Percentiles rank a stretch among this genome's conserved stretches.
Evolutionary conservation across 2,329 filamentous ascomycete species (phyloP).

Genomic region (Beauveria varroae): DNA sequence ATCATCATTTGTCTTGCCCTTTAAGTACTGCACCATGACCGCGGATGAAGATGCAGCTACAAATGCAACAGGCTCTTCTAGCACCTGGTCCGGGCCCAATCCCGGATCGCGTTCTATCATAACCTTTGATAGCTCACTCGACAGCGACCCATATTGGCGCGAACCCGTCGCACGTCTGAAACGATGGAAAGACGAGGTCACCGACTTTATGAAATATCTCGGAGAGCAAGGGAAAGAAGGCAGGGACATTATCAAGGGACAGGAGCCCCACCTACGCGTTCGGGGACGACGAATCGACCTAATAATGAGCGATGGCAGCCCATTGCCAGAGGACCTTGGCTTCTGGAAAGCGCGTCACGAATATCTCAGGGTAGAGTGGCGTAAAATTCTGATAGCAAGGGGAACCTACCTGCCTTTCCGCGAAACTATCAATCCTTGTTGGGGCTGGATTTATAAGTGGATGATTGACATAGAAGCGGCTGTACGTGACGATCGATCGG

Average conservation of each 20-base stretch:
- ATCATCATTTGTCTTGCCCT: neutral
- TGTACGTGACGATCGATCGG: no score
- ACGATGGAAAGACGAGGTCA: accelerated
- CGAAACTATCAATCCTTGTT: no score
- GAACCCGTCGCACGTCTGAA: neutral
- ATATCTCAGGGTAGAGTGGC: neutral
- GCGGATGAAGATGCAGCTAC: neutral
- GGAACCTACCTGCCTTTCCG: no score
- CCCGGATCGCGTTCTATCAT: neutral
- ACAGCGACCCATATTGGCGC: neutral
- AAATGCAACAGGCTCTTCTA: neutral
- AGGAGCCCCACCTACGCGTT: neutral
- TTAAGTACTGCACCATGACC: neutral
- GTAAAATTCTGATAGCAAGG: neutral
- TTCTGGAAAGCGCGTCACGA: neutral
- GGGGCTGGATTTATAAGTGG: no score
- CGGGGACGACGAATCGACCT: neutral
- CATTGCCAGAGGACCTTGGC: neutral
- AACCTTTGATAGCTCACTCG: neutral
- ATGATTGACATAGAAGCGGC: no score
- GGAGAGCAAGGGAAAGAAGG: neutral
- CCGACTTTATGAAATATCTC: neutral
- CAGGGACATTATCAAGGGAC: neutral
- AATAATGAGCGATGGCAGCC: neutral
- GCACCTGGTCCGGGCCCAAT: neutral